A percentile compares a stretch with the other conserved stretches of the same genome.
These are phyloP conservation scores for Zoysia matrella DNA, from an alignment of 202 grass and related monocot species.

Conservation along the genomic window DNA sequence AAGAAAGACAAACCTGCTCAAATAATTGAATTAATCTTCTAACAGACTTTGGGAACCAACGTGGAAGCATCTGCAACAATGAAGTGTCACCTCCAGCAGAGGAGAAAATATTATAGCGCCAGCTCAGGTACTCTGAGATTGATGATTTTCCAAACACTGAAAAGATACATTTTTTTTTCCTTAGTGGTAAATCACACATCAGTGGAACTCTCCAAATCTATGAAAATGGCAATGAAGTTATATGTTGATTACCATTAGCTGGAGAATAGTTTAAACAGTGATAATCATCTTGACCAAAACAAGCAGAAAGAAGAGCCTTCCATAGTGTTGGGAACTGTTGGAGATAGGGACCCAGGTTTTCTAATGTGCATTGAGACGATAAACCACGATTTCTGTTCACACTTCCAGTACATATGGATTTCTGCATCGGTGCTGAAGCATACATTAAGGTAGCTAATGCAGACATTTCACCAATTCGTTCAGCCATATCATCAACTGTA, in stretches of 20 bases:
- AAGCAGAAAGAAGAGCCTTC: slow-evolving; percentile 76
- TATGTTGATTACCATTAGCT: slow-evolving; percentile 60
- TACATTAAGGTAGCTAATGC: slow-evolving; percentile 97
- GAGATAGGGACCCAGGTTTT: slow-evolving; percentile 69
- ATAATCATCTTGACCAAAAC: slow-evolving; percentile 73
- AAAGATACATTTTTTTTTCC: slow-evolving; percentile 30
- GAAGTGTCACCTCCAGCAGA: slow-evolving; percentile 90
- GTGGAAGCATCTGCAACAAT: slow-evolving; percentile 87
- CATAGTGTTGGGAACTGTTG: slow-evolving; percentile 79
- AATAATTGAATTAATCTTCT: slow-evolving; percentile 91
- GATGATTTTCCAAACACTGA: slow-evolving; percentile 72
- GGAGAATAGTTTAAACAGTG: slow-evolving; percentile 58
- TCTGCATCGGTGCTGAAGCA: slow-evolving; percentile 79
- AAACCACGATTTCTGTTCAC: slow-evolving; percentile 69
- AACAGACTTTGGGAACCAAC: slow-evolving; percentile 71
- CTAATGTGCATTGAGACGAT: slow-evolving; percentile 80
- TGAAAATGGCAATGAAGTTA: not conserved
- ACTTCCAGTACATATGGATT: slow-evolving; percentile 81
- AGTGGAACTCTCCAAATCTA: slow-evolving; percentile 32
- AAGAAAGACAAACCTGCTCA: slow-evolving; percentile 70
- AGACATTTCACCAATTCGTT: slow-evolving; percentile 85
- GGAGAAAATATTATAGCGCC: slow-evolving; percentile 83
- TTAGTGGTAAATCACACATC: not conserved
- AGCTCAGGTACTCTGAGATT: slow-evolving; percentile 78
- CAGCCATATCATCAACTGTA: slow-evolving; percentile 86